phyloP scores from a whole-genome alignment of 352 stramenopile genomes.

The Globisporangium viniferum region DNA sequence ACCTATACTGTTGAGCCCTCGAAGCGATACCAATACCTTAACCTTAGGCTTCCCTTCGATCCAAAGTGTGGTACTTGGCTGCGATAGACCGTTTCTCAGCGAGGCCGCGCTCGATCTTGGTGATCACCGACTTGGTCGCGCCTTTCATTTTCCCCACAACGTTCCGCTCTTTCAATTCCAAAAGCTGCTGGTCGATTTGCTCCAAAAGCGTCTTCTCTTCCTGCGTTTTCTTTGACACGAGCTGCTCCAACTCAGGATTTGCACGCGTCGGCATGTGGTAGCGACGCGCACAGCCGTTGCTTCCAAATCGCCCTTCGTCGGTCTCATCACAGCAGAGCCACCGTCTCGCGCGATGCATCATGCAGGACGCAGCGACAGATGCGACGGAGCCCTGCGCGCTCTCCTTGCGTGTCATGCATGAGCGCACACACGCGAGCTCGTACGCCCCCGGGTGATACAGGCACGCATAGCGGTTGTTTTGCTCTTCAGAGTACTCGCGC shows the following conservation, averaged over 20 bases:
- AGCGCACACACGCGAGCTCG: conserved; percentile 58
- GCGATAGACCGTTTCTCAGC: conserved; percentile 37
- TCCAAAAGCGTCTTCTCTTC: conserved; percentile 42
- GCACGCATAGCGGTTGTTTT: conserved; percentile 68
- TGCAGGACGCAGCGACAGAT: conserved; percentile 36
- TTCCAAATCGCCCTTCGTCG: conserved; percentile 62
- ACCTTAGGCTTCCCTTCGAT: conserved; percentile 20
- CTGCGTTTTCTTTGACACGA: conserved; percentile 40
- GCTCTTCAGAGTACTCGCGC: conserved; percentile 62
- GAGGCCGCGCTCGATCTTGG: conserved; percentile 52
- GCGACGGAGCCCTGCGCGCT: not conserved
- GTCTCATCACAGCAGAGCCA: conserved; percentile 80
- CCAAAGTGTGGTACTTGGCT: conserved; percentile 51
- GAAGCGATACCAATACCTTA: not conserved
- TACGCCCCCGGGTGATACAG: conserved; percentile 60
- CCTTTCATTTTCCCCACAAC: conserved; percentile 51
- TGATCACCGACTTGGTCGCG: conserved; percentile 41
- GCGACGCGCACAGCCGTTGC: conserved; percentile 48
- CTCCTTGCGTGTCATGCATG: conserved; percentile 41
- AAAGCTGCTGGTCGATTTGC: conserved; percentile 57
- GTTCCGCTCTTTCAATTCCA: conserved; percentile 55
- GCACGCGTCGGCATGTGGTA: conserved; percentile 57
- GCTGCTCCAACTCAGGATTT: conserved; percentile 36
- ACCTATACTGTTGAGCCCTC: too few relatives aligned
- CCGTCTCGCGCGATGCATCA: conserved; percentile 66